Evolutionary conservation across 2,329 filamentous ascomycete genomes (phyloP), one percentile per base, ranked within the genome.

Genomic region (Paecilomyces sp.): DNA sequence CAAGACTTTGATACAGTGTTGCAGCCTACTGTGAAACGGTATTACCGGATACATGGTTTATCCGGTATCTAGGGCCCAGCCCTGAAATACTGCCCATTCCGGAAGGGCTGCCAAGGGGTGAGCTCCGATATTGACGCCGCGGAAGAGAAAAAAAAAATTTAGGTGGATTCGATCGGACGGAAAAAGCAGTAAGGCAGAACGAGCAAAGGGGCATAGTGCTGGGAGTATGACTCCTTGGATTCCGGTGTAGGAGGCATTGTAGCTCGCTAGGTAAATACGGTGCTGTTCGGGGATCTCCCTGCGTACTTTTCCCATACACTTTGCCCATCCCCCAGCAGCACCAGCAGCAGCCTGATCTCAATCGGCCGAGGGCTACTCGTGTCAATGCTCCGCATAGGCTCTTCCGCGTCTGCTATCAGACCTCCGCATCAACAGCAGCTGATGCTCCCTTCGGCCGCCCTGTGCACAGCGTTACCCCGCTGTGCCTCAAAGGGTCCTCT

Each of bases 381-480:
- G 25, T 53, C 51, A 25, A 53, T 53, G 51, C 51, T 53, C n/a
- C 51, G 51, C 12, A 24, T 15, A 53, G 51, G 12, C 22, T 30
- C 51, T 53, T 30, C 51, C 51, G 51, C 18, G 51, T 53, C 51
- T 53, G 51, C 22, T 30, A 13, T 53, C 22, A 53, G 51, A 30
- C 22, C 22, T 11, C 22, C 51, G 22, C 63, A 64, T 57, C 68
- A 22, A 22, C 22, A 69, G 66, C 65, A 68, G 63, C 66, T 65
- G 63, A 72, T 70, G 68, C 68, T 67, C 63, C 67, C 66, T 64
- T 64, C 67, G 63, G 65, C 64, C 64, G 63, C 56, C 33, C 30
- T 61, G 60, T 60, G 61, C 60, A 63, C 62, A 60, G 63, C 65
- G 54, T 36, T 67, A 67, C 67, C 67, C 67, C 67, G 66, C 67